A percentile compares a stretch with the other conserved stretches of the same genome.
These are phyloP conservation scores for Colletotrichum theobromicola DNA, from an alignment of 2,329 filamentous ascomycete species.

Conservation along the genomic window DNA sequence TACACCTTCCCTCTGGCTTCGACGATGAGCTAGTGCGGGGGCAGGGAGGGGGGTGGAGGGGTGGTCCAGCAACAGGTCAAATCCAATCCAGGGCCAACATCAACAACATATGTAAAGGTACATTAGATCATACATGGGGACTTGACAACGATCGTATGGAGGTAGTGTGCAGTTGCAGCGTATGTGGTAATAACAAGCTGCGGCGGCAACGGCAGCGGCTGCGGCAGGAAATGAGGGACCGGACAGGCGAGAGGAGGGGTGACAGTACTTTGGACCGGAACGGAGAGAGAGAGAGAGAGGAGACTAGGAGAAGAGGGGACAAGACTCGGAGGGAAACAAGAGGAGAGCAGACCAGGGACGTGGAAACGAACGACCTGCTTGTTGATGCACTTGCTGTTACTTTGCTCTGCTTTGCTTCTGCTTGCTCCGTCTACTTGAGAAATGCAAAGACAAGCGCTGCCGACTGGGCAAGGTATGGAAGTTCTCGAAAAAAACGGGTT, in stretches of 20 bases:
- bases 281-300: neutral
- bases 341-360: neutral
- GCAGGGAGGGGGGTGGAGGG: slow-evolving; percentile 13
- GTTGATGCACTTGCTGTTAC: neutral
- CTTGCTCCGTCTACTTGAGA: neutral
- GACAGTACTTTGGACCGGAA: slow-evolving; percentile 24
- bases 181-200: slow-evolving; percentile 9
- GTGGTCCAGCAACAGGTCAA: slow-evolving; percentile 15
- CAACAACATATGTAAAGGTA: slow-evolving; percentile 14
- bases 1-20: neutral
- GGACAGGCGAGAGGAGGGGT: slow-evolving; percentile 27
- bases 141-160: neutral
- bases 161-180: neutral
- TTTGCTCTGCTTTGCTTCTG: neutral
- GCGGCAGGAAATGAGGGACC: slow-evolving; percentile 35
- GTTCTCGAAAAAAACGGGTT: slow-evolving; percentile 5
- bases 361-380: neutral
- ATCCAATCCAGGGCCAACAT: slow-evolving; percentile 11
- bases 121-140: slow-evolving; percentile 13
- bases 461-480: neutral
- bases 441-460: neutral
- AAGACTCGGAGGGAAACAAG: neutral
- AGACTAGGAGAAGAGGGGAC: neutral
- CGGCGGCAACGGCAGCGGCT: slow-evolving; percentile 25
- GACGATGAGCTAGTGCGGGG: slow-evolving; percentile 17